These are phyloP conservation scores for Starmerella floricola DNA, from an alignment of 805 yeast genomes.

Conservation along the genomic window DNA sequence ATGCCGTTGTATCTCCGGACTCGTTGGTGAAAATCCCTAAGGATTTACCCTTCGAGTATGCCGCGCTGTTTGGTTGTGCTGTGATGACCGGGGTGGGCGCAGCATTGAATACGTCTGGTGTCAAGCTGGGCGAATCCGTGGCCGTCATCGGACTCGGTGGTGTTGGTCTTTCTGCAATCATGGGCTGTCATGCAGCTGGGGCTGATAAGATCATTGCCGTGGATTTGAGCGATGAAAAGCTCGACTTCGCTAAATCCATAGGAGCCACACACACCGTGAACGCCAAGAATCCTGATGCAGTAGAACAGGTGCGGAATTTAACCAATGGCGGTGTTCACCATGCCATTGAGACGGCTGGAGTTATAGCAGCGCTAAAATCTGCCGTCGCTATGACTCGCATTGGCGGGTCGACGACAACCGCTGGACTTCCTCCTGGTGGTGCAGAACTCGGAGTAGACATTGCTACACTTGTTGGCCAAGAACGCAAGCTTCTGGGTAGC, in stretches of 20 bases:
- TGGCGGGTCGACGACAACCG: conserved; percentile 88
- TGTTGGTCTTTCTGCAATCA: conserved; percentile 89
- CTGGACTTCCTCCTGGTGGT: conserved; percentile 98
- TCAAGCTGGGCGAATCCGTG: conserved; percentile 79
- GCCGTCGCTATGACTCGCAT: conserved; percentile 95
- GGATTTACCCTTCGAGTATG: conserved; percentile 69
- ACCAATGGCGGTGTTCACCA: conserved; percentile 94
- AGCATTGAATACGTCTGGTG: conserved; percentile 84
- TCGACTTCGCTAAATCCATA: conserved; percentile 70
- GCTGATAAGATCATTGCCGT: conserved; percentile 71
- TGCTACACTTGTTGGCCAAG: conserved; percentile 96
- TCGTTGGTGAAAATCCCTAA: conserved; percentile 87
- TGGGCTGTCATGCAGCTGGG: conserved; percentile 76
- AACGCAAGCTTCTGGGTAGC: conserved; percentile 97
- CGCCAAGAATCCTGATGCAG: conserved; percentile 66
- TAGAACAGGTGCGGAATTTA: conserved; percentile 60
- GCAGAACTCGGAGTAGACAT: conserved; percentile 71
- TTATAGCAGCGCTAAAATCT: conserved; percentile 82
- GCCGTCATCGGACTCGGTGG: conserved; percentile 97
- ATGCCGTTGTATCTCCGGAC: conserved; percentile 95
- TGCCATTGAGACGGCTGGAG: conserved; percentile 98
- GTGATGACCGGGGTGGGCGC: conserved; percentile 98
- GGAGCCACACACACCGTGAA: conserved; percentile 94
- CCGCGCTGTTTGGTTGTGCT: conserved; percentile 93
- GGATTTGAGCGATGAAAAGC: conserved; percentile 73